Evolutionary conservation across 768 basidiomycete genomes (phyloP).

Genomic region (Coprinopsis cinerea): DNA sequence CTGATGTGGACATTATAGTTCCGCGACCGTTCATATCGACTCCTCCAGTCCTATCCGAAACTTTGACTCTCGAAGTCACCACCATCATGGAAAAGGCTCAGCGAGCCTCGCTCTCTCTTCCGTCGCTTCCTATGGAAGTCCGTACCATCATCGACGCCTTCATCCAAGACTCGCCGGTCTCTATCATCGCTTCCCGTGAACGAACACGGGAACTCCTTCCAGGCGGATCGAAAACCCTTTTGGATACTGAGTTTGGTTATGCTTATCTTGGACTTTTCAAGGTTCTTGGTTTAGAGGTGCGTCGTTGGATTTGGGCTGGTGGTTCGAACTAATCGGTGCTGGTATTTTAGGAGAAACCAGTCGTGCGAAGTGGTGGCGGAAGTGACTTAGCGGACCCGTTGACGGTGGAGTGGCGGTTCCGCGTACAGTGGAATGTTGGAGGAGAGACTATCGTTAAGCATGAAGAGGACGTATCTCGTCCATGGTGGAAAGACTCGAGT

Average conservation of each 20-base stretch:
- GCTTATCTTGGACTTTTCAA: constrained; percentile 43
- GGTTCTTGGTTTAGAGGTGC: constrained; percentile 34
- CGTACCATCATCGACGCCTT: constrained; percentile 37
- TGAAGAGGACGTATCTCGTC: constrained; percentile 3
- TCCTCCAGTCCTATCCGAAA: background rate
- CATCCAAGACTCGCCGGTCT: constrained; percentile 30
- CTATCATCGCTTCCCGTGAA: constrained; percentile 29
- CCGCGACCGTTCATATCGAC: too few species aligned
- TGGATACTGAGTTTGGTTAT: constrained; percentile 34
- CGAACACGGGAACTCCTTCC: constrained; percentile 18
- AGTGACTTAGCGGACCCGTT: too few species aligned
- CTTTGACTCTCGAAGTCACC: background rate
- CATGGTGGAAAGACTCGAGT: constrained; percentile 22
- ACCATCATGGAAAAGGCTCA: background rate
- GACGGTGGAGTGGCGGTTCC: constrained; percentile 38
- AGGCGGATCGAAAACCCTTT: constrained; percentile 22
- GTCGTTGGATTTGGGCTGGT: constrained; percentile 5
- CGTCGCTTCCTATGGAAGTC: constrained; percentile 36
- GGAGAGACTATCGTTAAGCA: constrained; percentile 35
- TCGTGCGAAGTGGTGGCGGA: background rate
- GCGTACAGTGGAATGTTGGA: constrained; percentile 43
- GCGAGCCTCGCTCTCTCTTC: background rate
- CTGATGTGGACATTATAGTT: too few species aligned
- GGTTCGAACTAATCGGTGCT: background rate
- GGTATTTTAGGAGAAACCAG: background rate